phyloP scores from a whole-genome alignment of 306 rosid species.

The Quercus berberidifolia region DNA sequence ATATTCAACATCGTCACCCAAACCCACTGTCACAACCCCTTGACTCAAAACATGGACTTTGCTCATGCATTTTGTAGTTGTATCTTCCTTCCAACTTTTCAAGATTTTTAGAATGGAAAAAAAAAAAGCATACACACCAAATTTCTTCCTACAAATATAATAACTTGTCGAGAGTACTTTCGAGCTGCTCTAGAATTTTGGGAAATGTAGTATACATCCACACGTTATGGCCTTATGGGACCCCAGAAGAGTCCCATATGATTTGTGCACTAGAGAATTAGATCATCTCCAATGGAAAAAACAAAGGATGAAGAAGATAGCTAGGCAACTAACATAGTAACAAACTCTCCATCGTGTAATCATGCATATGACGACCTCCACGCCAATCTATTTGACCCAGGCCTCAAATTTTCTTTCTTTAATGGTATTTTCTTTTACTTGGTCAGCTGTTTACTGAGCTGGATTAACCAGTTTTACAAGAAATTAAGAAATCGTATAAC shows the following conservation, averaged over 20 bases:
- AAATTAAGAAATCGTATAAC: background rate
- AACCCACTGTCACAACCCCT: too few relatives aligned
- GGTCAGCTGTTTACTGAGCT: background rate
- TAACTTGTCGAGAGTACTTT: background rate
- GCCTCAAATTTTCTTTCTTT: background rate
- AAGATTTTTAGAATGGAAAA: too few relatives aligned
- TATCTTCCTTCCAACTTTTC: too few relatives aligned
- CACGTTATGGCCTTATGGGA: background rate
- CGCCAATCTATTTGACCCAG: constrained; percentile 6
- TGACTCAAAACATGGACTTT: too few relatives aligned
- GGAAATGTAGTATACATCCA: background rate
- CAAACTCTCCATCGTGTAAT: too few relatives aligned
- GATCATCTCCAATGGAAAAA: background rate
- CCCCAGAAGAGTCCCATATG: background rate
- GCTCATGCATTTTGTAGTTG: too few relatives aligned
- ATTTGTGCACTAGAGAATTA: too few relatives aligned
- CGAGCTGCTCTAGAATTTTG: background rate
- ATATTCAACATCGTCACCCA: too few relatives aligned
- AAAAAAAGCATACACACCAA: background rate
- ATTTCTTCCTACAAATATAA: background rate
- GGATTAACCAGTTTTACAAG: background rate
- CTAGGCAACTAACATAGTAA: constrained; percentile 1
- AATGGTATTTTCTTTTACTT: background rate
- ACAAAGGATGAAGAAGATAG: background rate
- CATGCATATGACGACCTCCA: constrained; percentile 4